Percentiles rank a stretch among this genome's conserved stretches.
Conservation (phyloP, 2,329 filamentous ascomycete genomes). For the Penicillium occitanis region DNA sequence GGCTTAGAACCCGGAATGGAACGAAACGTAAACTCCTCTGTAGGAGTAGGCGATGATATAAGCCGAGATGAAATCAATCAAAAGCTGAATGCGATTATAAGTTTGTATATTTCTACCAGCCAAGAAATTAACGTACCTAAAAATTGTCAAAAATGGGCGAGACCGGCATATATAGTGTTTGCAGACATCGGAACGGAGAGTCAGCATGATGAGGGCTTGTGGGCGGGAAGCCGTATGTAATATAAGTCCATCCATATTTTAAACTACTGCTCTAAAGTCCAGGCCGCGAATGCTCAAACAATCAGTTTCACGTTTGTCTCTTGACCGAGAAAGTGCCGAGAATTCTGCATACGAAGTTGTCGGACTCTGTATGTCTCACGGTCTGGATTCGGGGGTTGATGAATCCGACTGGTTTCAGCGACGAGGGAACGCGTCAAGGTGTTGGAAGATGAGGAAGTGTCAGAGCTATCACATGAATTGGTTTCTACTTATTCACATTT, state of each 20-base stretch:
- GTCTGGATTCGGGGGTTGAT: background rate
- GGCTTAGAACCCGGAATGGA: background rate
- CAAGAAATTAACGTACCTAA: background rate
- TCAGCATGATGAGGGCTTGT: background rate
- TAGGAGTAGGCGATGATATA: background rate
- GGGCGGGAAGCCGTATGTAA: background rate
- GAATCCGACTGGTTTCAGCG: background rate
- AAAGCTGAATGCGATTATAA: background rate
- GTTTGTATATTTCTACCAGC: background rate
- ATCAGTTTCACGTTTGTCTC: background rate
- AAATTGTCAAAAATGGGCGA: background rate
- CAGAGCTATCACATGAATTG: background rate
- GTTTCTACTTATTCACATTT: background rate
- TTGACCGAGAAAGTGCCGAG: constrained; percentile 6
- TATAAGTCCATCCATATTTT: background rate
- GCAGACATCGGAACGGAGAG: background rate
- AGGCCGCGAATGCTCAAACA: constrained; percentile 4
- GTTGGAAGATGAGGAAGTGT: background rate
- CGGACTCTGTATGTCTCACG: constrained; percentile 4
- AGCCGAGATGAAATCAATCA: background rate
- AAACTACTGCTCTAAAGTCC: background rate
- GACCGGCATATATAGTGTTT: background rate
- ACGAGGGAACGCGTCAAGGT: background rate
- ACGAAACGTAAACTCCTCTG: background rate
- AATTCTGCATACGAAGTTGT: background rate